Base-by-base conservation (phyloP, 441 rosid species). In the Pelargonium australe region DNA sequence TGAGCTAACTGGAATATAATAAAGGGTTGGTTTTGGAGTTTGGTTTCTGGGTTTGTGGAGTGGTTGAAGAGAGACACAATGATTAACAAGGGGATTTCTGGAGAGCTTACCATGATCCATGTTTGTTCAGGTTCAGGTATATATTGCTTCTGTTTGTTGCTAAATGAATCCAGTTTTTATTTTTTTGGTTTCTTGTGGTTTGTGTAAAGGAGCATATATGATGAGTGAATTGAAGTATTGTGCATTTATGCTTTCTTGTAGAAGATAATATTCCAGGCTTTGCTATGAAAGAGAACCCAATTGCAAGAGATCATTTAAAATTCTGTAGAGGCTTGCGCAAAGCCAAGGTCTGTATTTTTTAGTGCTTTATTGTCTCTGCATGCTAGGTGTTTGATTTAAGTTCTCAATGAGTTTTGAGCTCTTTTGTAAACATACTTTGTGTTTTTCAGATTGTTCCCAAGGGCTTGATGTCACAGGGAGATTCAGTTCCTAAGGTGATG, bases 251-350 rank as follows among this genome's bases (percentile, higher is more conserved):
- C 60, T 53, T 53, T 53, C 60, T 53, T 53, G 60, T 53, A 53
- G 19, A 53, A 53, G 60, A 13, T 53, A n/a, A 53, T 53, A 53
- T 53, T 14, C 60, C 60, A n/a, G 2, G 17, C 8, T 7, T 53
- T 14, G 19, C 14, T 53, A 53, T 53, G 19, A 53, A 53, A 53
- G 60, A 53, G 60, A 53, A n/a, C 60, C 60, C 60, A 14, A 5
- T 14, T 53, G 9, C 60, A 53, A 53, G 60, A 53, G 60, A 53
- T 53, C 60, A 53, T 53, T 53, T 53, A n/a, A 53, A 53, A 53
- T 14, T 53, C 60, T 53, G 60, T 53, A 16, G 60, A 53, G 60
- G 8, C 60, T 53, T 53, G 60, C 20, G 17, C 8, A 53, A 53
- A 13, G 20, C 60, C 10, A 53, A 53, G 60, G 19, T 53, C 8